Evolutionary conservation across 2,329 filamentous ascomycete genomes (phyloP), one percentile per base, ranked within the genome.

Genomic region (Parascedosporium putredinis): DNA sequence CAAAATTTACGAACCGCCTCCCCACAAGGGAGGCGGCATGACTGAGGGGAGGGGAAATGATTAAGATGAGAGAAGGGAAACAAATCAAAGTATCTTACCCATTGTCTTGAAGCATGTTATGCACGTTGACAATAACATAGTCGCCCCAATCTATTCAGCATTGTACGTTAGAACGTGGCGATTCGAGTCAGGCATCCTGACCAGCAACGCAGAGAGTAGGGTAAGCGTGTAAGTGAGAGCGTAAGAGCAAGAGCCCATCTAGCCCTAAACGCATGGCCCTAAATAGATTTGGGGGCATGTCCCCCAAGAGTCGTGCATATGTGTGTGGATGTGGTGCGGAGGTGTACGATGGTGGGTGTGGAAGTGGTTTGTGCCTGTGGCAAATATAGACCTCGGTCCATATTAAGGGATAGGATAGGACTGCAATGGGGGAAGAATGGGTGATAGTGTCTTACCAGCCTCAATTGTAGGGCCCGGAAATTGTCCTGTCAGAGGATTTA

Each of bases 41-140:
- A 14, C 27, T 36, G n/a, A 16, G 33, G 6, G 12, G n/a, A 6
- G 2, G 20, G 12, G 3, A 18, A 18, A 7, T 2, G 14, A 36
- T 16, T 36, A 12, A 36, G 20, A 18, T 7, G 18, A 36, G 14
- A 31, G 6, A 34, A n/a, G 27, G 27, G 27, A 31, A 12, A 31
- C 7, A 31, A 31, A 31, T 31, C 27, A 31, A 31, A 6, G 6
- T 31, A 12, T 31, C 27, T 24, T 38, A 51, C 49, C 49, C 49
- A 16, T 51, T 51, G 29, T 51, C 43, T n/a, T 46, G 31, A 5
- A 51, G 23, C 43, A 40, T 29, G n/a, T 93, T 93, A 63, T 78
- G 74, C 50, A 90, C 74, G 25, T 79, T 81, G 40, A 88, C 77
- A 49, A 84, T 67, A 43, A 81, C 72, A 23, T 65, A 75, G 57